Base-by-base conservation (phyloP, 768 basidiomycete species). In the Lentinus brumalis region DNA sequence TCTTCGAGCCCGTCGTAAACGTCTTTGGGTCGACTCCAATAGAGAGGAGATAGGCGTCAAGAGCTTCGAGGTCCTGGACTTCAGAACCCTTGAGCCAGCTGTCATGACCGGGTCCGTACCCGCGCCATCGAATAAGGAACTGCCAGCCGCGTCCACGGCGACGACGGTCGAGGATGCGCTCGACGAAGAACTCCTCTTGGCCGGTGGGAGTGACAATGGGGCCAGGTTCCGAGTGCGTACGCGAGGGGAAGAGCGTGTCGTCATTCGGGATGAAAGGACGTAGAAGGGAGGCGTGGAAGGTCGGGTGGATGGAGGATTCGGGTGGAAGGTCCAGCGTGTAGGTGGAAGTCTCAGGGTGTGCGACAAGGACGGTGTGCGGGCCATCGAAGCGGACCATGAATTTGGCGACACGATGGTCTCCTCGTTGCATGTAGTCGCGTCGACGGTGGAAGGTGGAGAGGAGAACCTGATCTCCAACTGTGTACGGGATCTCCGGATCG, bases 241-340 rank as follows among this genome's bases (percentile, higher is more conserved):
- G 26, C 1, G n/a, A n/a, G n/a, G 35, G 51, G 7, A 66, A 69
- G 54, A 62, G 67, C 0, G 39, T 16, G 41, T 70, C 60, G 40
- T 70, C 67, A 5, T 42, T 21, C 0, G 59, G 15, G 11, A 44
- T 59, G 5, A n/a, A n/a, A n/a, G 46, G 42, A 2, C 44, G 32
- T 0, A 70, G 59, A 12, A 60, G 46, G 0, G 51, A 60, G 3
- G 57, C 32, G 30, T 70, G 69, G 54, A 68, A 68, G 12, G 58
- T 62, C 8, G 57, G 60, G 53, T 45, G 9, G 1, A 45, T n/a
- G 6, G n/a, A n/a, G n/a, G n/a, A n/a, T 45, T 9, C 44, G 9
- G 9, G 6, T 1, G 44, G 44, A 7, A 45, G 44, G 15, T 45
- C 21, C 14, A 45, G 44, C 1, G 44, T 45, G 44, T 45, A 45